Base-by-base conservation (phyloP, 495 filamentous ascomycete genomes). In the Neurospora sp. region DNA sequence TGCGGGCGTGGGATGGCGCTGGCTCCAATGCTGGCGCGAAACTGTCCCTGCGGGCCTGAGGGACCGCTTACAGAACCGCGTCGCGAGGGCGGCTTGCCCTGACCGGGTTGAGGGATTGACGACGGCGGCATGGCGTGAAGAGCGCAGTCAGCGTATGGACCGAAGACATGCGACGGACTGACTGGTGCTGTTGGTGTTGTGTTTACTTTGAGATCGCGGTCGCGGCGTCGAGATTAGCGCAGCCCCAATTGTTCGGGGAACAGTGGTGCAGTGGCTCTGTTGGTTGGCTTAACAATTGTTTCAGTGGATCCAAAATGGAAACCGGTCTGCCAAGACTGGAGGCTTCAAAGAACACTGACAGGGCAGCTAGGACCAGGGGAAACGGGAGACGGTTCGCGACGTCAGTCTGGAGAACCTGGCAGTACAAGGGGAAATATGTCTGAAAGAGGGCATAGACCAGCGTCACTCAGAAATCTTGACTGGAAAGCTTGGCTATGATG, bases 21-120 rank as follows among this genome's bases (percentile, higher is more conserved):
- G 38, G 54, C 54, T 66, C 79, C 81, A 42, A 78, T 76, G 72
- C 80, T 85, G 31, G 80, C 77, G 9, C 84, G 78, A 69, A 86
- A 82, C 12, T 77, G 73, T 20, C 78, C 54, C 54, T 66, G 54
- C 54, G 54, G 27, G 7, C 54, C 54, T 66, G 78, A 77, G 44
- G 72, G 46, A 12, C 76, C 75, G 44, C 77, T 74, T 70, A 77
- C 71, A n/a, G 75, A 77, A 41, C 77, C 80, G 31, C 71, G 71
- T 18, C 20, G 79, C 76, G 5, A 74, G 79, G 69, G 79, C 77
- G 27, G 76, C 77, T 73, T 81, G 72, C 54, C 54, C 16, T 66
- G 71, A 18, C 54, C 71, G 31, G 42, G 42, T 66, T 72, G 35
- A 23, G 80, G 80, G 10, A 79, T 82, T 49, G 76, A 77, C 5